phyloP scores from a whole-genome alignment of 805 yeast species.

The Zygosaccharomyces pseudorouxii region DNA sequence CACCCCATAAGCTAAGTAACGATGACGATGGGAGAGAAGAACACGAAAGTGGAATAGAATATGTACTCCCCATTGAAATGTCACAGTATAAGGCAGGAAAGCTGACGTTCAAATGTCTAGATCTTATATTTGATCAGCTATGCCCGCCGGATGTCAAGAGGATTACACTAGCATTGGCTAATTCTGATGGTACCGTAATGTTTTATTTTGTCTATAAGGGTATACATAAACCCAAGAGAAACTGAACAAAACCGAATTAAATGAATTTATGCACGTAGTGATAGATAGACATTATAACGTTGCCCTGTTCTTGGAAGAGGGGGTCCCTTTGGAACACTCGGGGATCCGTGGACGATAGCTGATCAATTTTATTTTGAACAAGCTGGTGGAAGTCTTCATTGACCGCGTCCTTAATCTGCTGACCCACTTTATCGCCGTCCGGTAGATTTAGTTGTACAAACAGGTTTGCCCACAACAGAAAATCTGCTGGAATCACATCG shows the following conservation, averaged over 20 bases:
- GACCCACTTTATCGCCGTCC: slow-evolving; percentile 18
- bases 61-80: slow-evolving; percentile 30
- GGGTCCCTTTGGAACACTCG: slow-evolving; percentile 18
- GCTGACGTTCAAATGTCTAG: slow-evolving; percentile 26
- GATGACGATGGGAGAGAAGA: slow-evolving; percentile 17
- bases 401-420: slow-evolving; percentile 13
- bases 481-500: slow-evolving; percentile 19
- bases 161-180: slow-evolving; percentile 51
- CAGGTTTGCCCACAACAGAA: slow-evolving; percentile 26
- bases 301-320: slow-evolving; percentile 29
- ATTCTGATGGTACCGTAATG: slow-evolving; percentile 66
- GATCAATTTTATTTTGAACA: slow-evolving; percentile 8
- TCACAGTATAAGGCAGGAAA: slow-evolving; percentile 23
- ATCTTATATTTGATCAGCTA: slow-evolving; percentile 19
- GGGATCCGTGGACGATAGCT: slow-evolving; percentile 5
- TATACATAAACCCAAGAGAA: slow-evolving; percentile 56
- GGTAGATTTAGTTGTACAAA: slow-evolving; percentile 26
- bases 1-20: slow-evolving; percentile 24
- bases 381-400: slow-evolving; percentile 13
- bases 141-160: slow-evolving; percentile 33
- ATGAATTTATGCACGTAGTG: slow-evolving; percentile 11
- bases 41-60: slow-evolving; percentile 17
- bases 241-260: slow-evolving; percentile 27
- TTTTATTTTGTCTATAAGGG: slow-evolving; percentile 67
- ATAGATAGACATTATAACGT: slow-evolving; percentile 25